phyloP scores from a whole-genome alignment of 2,329 filamentous ascomycete species.

The Sphaerostilbella broomeana region DNA sequence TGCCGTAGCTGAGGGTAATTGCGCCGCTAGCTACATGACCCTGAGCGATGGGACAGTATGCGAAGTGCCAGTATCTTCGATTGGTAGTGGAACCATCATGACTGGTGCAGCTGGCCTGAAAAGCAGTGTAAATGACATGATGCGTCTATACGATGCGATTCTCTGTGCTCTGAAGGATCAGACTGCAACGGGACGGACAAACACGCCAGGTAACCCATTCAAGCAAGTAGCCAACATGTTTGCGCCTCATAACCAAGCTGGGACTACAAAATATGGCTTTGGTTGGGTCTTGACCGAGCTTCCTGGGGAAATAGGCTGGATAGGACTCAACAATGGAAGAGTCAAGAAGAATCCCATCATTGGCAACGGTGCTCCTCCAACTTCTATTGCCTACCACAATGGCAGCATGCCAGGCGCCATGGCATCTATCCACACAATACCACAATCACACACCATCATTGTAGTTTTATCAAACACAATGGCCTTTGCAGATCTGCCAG shows the following conservation, averaged over 20 bases:
- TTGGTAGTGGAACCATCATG: neutral
- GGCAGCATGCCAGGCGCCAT: neutral
- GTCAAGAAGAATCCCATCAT: neutral
- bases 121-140: neutral
- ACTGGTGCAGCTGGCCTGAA: neutral
- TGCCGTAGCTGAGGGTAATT: neutral
- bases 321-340: neutral
- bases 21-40: neutral
- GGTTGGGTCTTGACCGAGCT: neutral
- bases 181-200: neutral
- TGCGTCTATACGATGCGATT: neutral
- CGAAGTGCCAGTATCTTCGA: neutral
- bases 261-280: neutral
- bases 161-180: neutral
- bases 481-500: neutral
- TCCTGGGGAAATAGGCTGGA: neutral
- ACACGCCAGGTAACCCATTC: neutral
- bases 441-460: neutral
- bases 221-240: neutral
- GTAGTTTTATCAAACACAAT: neutral
- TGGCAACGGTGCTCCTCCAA: neutral
- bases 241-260: neutral
- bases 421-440: neutral
- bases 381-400: neutral
- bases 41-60: neutral